phyloP scores from a whole-genome alignment of 768 basidiomycete genomes.

The Phaeotremella skinneri region DNA sequence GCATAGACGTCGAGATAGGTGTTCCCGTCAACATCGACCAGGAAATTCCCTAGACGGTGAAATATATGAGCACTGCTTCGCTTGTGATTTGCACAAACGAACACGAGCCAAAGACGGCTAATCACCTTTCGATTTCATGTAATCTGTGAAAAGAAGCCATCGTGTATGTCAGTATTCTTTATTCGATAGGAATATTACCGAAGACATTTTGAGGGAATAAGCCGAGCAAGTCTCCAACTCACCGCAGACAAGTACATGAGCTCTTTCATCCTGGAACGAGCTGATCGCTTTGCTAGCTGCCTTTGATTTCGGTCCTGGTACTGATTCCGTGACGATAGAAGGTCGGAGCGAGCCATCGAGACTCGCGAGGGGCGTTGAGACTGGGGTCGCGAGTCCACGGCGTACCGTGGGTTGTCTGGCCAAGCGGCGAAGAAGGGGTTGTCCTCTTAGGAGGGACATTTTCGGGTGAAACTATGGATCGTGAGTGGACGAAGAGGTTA shows the following conservation, averaged over 20 bases:
- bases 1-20: slow-evolving; percentile 53
- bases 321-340: slow-evolving; percentile 9
- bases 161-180: background rate
- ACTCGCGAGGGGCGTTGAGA: background rate
- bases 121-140: slow-evolving; percentile 40
- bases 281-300: slow-evolving; percentile 27
- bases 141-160: slow-evolving; percentile 19
- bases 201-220: no score
- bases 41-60: slow-evolving; percentile 48
- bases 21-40: slow-evolving; percentile 55
- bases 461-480: background rate
- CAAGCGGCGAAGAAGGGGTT: background rate
- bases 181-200: background rate
- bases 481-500: no score
- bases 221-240: no score
- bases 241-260: slow-evolving; percentile 42
- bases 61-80: background rate
- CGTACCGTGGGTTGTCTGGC: background rate
- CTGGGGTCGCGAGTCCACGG: background rate
- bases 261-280: slow-evolving; percentile 43
- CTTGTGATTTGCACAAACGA: background rate
- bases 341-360: slow-evolving; percentile 12
- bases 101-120: background rate
- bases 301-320: slow-evolving; percentile 26
- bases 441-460: background rate